Evolutionary conservation across 306 rosid species (phyloP).

Genomic region (Casuarina glauca): DNA sequence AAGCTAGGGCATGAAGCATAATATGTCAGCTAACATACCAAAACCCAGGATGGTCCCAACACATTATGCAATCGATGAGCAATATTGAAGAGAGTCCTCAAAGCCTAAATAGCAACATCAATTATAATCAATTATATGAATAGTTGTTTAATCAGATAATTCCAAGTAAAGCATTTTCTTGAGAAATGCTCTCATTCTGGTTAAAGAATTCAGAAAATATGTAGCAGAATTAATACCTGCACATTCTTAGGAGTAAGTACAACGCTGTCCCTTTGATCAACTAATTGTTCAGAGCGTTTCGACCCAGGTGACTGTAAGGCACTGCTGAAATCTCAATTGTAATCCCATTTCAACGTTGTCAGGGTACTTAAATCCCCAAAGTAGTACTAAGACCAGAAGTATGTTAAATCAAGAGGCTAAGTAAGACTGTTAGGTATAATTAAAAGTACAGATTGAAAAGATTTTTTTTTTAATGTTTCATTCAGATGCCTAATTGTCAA

Average conservation of each 20-base stretch:
- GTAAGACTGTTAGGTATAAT: background rate
- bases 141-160: slow-evolving; percentile 20
- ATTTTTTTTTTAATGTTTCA: background rate
- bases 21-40: slow-evolving; percentile 59
- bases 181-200: background rate
- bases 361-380: slow-evolving; percentile 30
- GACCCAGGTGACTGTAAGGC: slow-evolving; percentile 76
- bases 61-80: slow-evolving; percentile 95
- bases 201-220: background rate
- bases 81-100: slow-evolving; percentile 95
- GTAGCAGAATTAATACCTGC: slow-evolving; percentile 58
- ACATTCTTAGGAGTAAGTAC: slow-evolving; percentile 97
- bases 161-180: slow-evolving; percentile 11
- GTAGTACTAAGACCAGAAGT: slow-evolving; percentile 13
- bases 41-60: slow-evolving; percentile 97
- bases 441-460: background rate
- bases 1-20: slow-evolving; percentile 10
- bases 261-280: slow-evolving; percentile 75
- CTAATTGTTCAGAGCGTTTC: slow-evolving; percentile 67
- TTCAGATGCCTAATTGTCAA: background rate
- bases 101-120: slow-evolving; percentile 64
- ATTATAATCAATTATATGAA: slow-evolving; percentile 18
- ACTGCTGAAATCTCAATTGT: slow-evolving; percentile 58
- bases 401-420: background rate
- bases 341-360: slow-evolving; percentile 38